A percentile compares a stretch with the other conserved stretches of the same genome.
Conservation (phyloP, 495 filamentous ascomycete species). For the Talaromyces trachyspermus region DNA sequence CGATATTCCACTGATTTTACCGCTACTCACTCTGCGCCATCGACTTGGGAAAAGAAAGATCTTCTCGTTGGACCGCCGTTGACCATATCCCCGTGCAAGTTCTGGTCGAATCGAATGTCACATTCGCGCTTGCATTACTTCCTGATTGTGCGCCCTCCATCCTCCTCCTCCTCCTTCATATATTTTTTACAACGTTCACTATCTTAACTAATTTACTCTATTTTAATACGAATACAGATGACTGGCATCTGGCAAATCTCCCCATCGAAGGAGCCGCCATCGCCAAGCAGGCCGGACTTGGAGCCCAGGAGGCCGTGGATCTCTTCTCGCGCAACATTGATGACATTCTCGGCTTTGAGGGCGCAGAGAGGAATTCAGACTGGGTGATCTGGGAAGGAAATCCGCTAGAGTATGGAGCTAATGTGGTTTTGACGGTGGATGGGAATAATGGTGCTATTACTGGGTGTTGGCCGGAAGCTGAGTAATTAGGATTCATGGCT, state of each 20-base stretch:
- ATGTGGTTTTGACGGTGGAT: slow-evolving; percentile 27
- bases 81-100: slow-evolving; percentile 12
- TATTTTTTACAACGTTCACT: slow-evolving; percentile 41
- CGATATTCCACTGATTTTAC: slow-evolving; percentile 41
- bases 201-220: too few relatives aligned
- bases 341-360: slow-evolving; percentile 35
- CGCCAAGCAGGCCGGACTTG: slow-evolving; percentile 15
- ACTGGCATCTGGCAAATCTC: slow-evolving; percentile 39
- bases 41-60: slow-evolving; percentile 38
- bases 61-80: slow-evolving; percentile 44
- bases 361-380: slow-evolving; percentile 14
- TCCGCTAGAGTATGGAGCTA: slow-evolving; percentile 29
- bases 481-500: too few relatives aligned
- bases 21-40: slow-evolving; percentile 34
- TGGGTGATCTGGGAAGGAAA: slow-evolving; percentile 33
- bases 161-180: too few relatives aligned
- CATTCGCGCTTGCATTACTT: slow-evolving; percentile 5
- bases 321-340: slow-evolving; percentile 43
- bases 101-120: slow-evolving; percentile 2
- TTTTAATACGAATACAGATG: too few relatives aligned
- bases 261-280: slow-evolving; percentile 34
- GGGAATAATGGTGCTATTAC: slow-evolving; percentile 11
- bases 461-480: slow-evolving; percentile 9
- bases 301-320: slow-evolving; percentile 24
- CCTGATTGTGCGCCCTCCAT: slow-evolving; percentile 16